A percentile compares a stretch with the other conserved stretches of the same genome.
Evolutionary conservation across 352 stramenopile species (phyloP).

Genomic region (Globisporangium middletonii): DNA sequence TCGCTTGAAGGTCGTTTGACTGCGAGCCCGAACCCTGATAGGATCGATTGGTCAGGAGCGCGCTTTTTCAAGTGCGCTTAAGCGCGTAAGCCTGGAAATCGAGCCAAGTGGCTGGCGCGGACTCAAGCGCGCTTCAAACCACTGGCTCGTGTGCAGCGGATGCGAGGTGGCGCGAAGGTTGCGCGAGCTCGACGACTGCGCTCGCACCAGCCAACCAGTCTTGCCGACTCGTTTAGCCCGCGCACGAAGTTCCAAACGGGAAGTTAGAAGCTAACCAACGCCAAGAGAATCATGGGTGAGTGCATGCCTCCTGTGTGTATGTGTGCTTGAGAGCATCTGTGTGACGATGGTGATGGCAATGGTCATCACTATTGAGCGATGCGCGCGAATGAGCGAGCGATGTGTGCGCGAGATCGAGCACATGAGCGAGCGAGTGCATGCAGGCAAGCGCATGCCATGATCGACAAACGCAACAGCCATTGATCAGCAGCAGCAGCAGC

Average conservation of each 20-base stretch:
- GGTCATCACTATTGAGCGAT: background rate
- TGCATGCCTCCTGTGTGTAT: background rate
- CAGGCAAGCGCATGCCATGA: too few species aligned
- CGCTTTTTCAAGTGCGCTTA: slow-evolving; percentile 21
- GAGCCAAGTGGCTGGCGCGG: background rate
- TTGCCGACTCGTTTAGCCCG: slow-evolving; percentile 39
- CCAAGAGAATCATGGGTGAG: slow-evolving; percentile 66
- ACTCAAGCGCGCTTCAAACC: background rate
- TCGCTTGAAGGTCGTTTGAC: background rate
- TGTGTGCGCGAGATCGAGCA: background rate
- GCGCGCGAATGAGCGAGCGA: background rate
- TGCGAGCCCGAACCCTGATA: background rate
- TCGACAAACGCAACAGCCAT: too few species aligned
- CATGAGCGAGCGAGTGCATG: background rate
- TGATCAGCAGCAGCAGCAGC: background rate
- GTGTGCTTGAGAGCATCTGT: background rate
- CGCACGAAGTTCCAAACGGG: slow-evolving; percentile 40
- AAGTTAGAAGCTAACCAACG: slow-evolving; percentile 65
- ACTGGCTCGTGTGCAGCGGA: background rate
- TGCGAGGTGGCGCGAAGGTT: too few species aligned
- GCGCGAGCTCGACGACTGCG: background rate
- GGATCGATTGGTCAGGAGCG: slow-evolving; percentile 24
- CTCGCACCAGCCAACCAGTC: slow-evolving; percentile 17
- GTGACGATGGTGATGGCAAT: background rate
- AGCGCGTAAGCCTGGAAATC: slow-evolving; percentile 4